Evolutionary conservation across 2,329 filamentous ascomycete species (phyloP).

Genomic region (Penicillium aurantiogriseum): DNA sequence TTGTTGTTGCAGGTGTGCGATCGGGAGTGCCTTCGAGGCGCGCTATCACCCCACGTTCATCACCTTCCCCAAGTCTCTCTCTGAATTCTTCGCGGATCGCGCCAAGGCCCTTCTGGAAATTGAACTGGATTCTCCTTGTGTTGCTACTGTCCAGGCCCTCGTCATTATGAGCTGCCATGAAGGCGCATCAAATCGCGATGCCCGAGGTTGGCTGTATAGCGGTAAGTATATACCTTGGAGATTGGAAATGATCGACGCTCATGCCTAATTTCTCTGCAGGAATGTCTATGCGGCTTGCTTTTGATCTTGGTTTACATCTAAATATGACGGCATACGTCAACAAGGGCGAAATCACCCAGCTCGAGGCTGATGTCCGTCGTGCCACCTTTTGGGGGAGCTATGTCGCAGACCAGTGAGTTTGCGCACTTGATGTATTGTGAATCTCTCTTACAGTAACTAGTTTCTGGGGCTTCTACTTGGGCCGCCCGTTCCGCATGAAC

Average conservation of each 20-base stretch:
- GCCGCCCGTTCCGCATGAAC: conserved; percentile 44
- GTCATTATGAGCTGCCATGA: conserved; percentile 48
- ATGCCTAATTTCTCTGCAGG: conserved; percentile 21
- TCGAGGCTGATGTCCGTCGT: conserved; percentile 42
- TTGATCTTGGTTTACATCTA: conserved; percentile 46
- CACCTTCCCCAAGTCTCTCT: conserved; percentile 37
- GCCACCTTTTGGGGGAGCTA: conserved; percentile 47
- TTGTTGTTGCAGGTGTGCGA: conserved; percentile 34
- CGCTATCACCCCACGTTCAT: conserved; percentile 46
- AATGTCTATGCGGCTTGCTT: conserved; percentile 48
- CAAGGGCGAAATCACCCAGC: conserved; percentile 39
- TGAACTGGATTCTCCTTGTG: conserved; percentile 48
- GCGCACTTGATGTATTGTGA: not conserved
- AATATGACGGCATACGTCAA: conserved; percentile 43
- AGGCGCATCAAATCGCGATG: conserved; percentile 44
- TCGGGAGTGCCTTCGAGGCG: conserved; percentile 46
- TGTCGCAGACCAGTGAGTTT: conserved; percentile 41
- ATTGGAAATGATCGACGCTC: not conserved
- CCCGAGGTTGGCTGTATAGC: conserved; percentile 50
- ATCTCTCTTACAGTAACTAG: conserved; percentile 18
- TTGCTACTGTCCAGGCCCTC: conserved; percentile 51
- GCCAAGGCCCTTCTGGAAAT: conserved; percentile 49
- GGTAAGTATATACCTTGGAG: conserved; percentile 30
- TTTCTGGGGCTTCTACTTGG: conserved; percentile 46
- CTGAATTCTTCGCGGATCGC: conserved; percentile 43